A percentile compares a stretch with the other conserved stretches of the same genome.
Evolutionary conservation across 2,329 filamentous ascomycete species (phyloP).

Genomic region (Apiospora kogelbergensis): DNA sequence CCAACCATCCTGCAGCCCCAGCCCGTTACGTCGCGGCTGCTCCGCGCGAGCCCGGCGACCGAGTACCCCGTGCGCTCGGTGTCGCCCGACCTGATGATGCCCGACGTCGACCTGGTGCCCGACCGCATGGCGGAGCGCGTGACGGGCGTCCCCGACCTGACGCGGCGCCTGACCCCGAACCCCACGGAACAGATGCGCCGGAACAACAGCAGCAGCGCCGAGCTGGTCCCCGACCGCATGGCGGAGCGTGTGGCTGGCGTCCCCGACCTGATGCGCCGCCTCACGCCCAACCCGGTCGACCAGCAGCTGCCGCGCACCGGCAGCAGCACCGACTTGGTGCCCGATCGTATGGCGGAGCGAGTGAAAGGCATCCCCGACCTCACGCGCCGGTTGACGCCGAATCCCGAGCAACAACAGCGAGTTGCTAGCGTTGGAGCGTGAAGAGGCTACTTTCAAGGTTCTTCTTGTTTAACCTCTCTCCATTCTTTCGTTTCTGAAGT

Average conservation of each 20-base stretch:
- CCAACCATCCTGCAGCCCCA: constrained; percentile 53
- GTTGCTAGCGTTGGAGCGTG: constrained; percentile 31
- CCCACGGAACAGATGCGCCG: constrained; percentile 25
- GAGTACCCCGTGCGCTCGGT: constrained; percentile 56
- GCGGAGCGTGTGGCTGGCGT: constrained; percentile 53
- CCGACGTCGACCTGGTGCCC: constrained; percentile 61
- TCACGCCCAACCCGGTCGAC: constrained; percentile 32
- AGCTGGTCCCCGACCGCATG: constrained; percentile 62
- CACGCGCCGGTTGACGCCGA: constrained; percentile 30
- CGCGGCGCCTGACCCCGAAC: constrained; percentile 31
- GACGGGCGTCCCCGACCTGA: constrained; percentile 42
- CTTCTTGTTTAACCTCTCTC: not conserved
- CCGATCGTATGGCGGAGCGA: constrained; percentile 61
- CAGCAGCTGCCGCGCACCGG: constrained; percentile 22
- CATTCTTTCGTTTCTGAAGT: not conserved
- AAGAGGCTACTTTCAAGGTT: not conserved
- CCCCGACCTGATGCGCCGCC: constrained; percentile 37
- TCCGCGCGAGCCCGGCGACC: constrained; percentile 54
- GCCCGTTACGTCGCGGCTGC: constrained; percentile 54
- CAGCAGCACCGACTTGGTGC: constrained; percentile 43
- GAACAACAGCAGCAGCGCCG: constrained; percentile 1
- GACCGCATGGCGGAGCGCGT: constrained; percentile 63
- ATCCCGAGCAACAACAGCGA: constrained; percentile 29
- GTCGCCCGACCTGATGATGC: constrained; percentile 55
- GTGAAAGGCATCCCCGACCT: constrained; percentile 46